Percentiles rank a stretch among this genome's conserved stretches.
These are phyloP conservation scores for Rhodamnia rubescens DNA, from an alignment of 345 rosid species.

Conservation along the genomic window DNA sequence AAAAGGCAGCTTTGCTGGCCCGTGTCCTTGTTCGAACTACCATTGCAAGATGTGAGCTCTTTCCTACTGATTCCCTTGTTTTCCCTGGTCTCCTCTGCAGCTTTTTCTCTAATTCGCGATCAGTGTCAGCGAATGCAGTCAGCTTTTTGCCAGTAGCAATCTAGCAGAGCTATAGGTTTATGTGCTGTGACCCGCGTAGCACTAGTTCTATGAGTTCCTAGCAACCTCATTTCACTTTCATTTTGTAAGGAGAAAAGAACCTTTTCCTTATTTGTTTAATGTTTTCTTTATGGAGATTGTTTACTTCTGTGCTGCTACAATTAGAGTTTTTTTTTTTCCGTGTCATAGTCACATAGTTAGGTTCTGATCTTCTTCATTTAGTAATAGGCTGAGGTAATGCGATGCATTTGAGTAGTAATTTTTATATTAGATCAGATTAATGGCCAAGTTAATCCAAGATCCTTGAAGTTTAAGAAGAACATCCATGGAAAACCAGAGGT, in stretches of 20 bases:
- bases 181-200: background rate
- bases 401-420: background rate
- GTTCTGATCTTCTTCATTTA: background rate
- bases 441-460: conserved; percentile 35
- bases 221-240: background rate
- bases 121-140: background rate
- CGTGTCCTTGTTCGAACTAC: conserved; percentile 83
- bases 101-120: background rate
- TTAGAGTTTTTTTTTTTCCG: background rate
- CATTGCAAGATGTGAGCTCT: conserved; percentile 72
- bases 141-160: background rate
- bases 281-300: background rate
- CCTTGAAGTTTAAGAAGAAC: conserved; percentile 67
- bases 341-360: background rate
- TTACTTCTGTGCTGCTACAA: background rate
- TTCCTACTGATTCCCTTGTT: background rate
- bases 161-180: background rate
- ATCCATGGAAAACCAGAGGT: conserved; percentile 95
- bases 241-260: background rate
- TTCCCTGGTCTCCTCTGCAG: background rate
- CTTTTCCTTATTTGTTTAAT: background rate
- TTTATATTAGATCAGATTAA: conserved; percentile 47
- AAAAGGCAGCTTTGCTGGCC: conserved; percentile 72
- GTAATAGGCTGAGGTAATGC: background rate
- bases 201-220: background rate